Base-by-base conservation (phyloP, 2,329 filamentous ascomycete species). In the Hypoxylon sp. region DNA sequence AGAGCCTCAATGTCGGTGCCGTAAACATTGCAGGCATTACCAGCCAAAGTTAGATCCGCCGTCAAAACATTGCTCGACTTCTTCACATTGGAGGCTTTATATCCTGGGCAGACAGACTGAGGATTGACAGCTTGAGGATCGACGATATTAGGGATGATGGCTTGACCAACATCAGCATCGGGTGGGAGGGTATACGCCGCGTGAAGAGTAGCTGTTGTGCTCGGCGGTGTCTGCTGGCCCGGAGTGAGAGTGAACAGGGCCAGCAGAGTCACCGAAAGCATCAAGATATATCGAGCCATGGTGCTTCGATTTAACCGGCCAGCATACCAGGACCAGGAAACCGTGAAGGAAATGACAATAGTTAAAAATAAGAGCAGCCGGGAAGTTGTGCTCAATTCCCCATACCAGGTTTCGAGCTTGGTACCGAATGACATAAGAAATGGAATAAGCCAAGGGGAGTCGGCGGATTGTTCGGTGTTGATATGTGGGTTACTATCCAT, bases 11-110 rank as follows among this genome's bases (percentile, higher is more conserved):
- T 81, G 74, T 96, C 93, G 6, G 84, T 90, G 0, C 93, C 93
- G 69, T 95, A 96, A 21, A 88, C 86, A 77, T 95, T 91, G 81
- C 93, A 96, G 5, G 90, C 83, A 8, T 82, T 73, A 0, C 92
- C 92, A 6, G 90, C 90, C 9, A 96, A 84, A 2, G 79, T 84
- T 50, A 97, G 82, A 68, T 91, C 85, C 1, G 92, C 93, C 0
- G 87, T 91, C 56, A 96, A 79, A 7, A 87, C 87, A 52, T 80
- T 81, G 34, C 77, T 74, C 0, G 81, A 85, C 53, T 82, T 78
- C 54, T 81, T 76, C 12, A 92, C 82, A 74, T 90, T 87, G 16
- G 83, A 85, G 1, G 90, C 90, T 27, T 75, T 83, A 79, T 93
- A 94, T 12, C 91, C 91, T 0, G 90, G 89, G 72, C 91, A 93